Conservation (phyloP, 495 filamentous ascomycete genomes). For the Aspergillus funiculosus region DNA sequence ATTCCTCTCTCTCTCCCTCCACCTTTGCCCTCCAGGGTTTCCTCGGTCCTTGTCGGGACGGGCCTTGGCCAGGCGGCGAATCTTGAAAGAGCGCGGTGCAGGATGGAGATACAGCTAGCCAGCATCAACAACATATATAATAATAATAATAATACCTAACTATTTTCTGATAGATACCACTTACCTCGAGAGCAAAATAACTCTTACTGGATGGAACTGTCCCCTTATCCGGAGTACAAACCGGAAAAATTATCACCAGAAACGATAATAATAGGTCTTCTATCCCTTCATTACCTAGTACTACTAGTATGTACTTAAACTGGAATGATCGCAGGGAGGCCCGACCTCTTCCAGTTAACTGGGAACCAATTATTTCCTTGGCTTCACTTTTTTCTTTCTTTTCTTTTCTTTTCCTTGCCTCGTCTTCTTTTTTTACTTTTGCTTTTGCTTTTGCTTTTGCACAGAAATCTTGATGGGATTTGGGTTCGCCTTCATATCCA, state of each 20-base stretch:
- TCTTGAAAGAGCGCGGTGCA: no score
- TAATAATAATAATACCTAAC: no score
- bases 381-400: not conserved
- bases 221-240: not conserved
- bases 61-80: constrained; percentile 1
- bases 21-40: not conserved
- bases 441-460: no score
- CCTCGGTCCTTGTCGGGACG: constrained; percentile 6
- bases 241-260: not conserved
- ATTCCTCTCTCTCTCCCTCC: constrained; percentile 8
- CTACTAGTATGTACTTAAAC: no score
- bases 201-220: no score
- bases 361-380: constrained; percentile 15
- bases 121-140: no score
- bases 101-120: no score
- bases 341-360: constrained; percentile 10
- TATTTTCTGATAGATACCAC: no score
- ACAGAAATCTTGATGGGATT: no score
- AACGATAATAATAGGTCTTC: not conserved
- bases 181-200: no score
- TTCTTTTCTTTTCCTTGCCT: not conserved
- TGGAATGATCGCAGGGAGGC: constrained; percentile 16
- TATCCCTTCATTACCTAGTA: constrained; percentile 17
- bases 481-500: no score
- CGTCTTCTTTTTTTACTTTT: constrained; percentile 3